A percentile compares a stretch with the other conserved stretches of the same genome.
These are phyloP conservation scores for Linderniella brevidens DNA, from an alignment of 257 asterid genomes.

Conservation along the genomic window DNA sequence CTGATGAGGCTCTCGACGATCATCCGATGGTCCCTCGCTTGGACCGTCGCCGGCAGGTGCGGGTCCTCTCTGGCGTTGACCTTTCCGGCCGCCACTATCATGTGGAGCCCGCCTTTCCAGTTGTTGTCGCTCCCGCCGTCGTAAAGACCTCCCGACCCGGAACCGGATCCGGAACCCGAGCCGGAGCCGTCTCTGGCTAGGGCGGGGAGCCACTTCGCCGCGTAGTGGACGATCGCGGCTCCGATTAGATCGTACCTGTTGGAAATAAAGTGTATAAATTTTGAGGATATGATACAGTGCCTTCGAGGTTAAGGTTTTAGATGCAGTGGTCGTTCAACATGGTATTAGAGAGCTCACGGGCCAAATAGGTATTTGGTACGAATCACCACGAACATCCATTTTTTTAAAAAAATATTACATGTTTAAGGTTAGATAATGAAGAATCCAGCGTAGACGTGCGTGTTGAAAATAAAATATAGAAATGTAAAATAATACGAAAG, in stretches of 20 bases:
- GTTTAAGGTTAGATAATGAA: no score
- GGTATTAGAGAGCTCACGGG: no score
- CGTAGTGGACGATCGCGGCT: constrained; percentile 60
- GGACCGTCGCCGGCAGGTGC: not conserved
- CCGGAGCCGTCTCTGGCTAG: constrained; percentile 33
- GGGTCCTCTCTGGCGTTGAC: constrained; percentile 14
- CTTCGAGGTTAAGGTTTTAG: no score
- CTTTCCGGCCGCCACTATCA: constrained; percentile 45
- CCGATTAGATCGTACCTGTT: constrained; percentile 75
- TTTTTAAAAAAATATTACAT: no score
- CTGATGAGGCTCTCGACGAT: constrained; percentile 81
- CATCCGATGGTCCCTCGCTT: constrained; percentile 73
- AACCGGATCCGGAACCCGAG: constrained; percentile 10
- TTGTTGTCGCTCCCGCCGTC: constrained; percentile 10
- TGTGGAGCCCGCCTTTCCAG: constrained; percentile 82
- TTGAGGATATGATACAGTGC: no score
- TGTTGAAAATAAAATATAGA: no score
- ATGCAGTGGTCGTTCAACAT: no score
- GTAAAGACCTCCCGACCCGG: not conserved
- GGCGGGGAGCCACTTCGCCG: constrained; percentile 66
- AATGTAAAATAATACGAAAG: no score
- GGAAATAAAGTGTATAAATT: no score
- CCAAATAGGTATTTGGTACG: no score
- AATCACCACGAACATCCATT: no score
- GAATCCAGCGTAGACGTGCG: no score